Evolutionary conservation across 2,329 filamentous ascomycete species (phyloP).

Genomic region (Colletotrichum simmondsii): DNA sequence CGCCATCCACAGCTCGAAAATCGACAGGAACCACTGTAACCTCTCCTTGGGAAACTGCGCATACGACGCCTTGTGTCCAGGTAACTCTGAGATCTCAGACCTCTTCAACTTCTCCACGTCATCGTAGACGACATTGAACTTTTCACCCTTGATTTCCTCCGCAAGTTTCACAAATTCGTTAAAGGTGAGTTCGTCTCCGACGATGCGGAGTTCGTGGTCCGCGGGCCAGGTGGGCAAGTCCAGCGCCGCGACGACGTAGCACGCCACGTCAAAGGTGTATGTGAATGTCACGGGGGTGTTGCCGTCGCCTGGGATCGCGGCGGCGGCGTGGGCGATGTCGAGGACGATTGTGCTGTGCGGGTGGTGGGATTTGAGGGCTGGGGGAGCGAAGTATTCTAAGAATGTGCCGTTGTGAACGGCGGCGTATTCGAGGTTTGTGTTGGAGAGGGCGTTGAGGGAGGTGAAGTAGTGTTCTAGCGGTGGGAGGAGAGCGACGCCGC

Average conservation of each 20-base stretch:
- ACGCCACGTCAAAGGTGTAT: constrained; percentile 59
- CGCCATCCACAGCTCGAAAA: constrained; percentile 37
- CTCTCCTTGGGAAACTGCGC: constrained; percentile 29
- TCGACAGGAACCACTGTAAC: constrained; percentile 37
- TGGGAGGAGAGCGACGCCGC: constrained; percentile 37
- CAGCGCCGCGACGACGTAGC: constrained; percentile 54
- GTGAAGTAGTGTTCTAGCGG: constrained; percentile 8
- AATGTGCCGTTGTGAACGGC: constrained; percentile 53
- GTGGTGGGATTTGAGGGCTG: constrained; percentile 49
- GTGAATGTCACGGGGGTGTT: constrained; percentile 55
- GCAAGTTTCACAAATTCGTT: constrained; percentile 54
- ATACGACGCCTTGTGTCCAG: constrained; percentile 30
- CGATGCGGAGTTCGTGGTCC: constrained; percentile 39
- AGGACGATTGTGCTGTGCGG: constrained; percentile 51
- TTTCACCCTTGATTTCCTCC: constrained; percentile 44
- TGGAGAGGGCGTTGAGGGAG: neutral
- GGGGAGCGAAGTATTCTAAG: constrained; percentile 56
- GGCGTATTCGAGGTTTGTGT: constrained; percentile 47
- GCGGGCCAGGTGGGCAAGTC: constrained; percentile 56
- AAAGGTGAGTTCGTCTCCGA: constrained; percentile 54
- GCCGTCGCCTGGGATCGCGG: constrained; percentile 61
- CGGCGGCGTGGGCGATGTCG: constrained; percentile 54
- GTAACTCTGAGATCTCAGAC: constrained; percentile 46
- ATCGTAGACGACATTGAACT: constrained; percentile 48
- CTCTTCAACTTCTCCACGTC: constrained; percentile 42